These are phyloP conservation scores for Lactarius deliciosus DNA, from an alignment of 768 basidiomycete species.

Conservation along the genomic window DNA sequence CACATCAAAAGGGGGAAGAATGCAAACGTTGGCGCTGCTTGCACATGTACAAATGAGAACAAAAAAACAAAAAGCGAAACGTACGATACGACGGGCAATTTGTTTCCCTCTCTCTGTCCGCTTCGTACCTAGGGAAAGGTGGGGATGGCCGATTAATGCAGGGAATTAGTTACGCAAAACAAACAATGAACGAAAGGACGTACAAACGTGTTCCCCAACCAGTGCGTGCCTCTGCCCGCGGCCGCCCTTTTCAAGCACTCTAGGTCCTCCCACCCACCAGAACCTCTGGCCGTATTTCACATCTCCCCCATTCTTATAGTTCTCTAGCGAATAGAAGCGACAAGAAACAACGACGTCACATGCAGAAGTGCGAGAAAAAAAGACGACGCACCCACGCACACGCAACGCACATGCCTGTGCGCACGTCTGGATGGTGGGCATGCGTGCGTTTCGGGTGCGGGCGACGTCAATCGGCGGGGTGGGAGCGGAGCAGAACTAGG, in stretches of 20 bases:
- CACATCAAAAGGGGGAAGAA: background rate
- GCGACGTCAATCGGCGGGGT: background rate
- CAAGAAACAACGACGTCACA: background rate
- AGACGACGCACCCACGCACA: constrained; percentile 5
- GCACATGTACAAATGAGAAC: background rate
- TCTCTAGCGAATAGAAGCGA: background rate
- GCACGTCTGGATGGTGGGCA: background rate
- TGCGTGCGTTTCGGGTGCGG: background rate
- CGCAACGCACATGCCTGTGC: background rate
- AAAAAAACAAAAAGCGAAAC: background rate
- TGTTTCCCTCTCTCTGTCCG: background rate
- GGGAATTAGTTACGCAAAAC: constrained; percentile 1
- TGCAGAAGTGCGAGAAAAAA: background rate
- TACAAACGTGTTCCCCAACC: background rate
- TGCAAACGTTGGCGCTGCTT: background rate
- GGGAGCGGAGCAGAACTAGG: constrained; percentile 5
- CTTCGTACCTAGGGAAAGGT: background rate
- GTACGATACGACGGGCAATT: background rate
- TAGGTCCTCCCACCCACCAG: background rate
- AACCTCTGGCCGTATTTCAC: background rate
- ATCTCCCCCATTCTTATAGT: background rate
- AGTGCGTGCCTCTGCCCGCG: background rate
- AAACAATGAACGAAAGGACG: background rate
- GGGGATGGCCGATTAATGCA: background rate
- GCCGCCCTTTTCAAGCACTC: background rate